Conservation (phyloP, 1,139 yeast species). For the Candida tropicalis region DNA sequence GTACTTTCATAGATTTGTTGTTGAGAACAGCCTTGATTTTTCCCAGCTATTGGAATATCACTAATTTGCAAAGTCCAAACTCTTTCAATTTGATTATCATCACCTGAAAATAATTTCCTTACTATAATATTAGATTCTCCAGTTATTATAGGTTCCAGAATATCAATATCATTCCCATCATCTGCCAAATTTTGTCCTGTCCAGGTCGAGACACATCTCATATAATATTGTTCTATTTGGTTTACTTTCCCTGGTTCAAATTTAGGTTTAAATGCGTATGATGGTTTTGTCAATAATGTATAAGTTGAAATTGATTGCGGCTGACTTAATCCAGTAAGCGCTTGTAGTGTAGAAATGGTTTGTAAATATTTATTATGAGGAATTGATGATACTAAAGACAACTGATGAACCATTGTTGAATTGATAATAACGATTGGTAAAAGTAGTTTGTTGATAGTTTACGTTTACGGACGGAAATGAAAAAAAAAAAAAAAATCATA, state of each 20-base stretch:
- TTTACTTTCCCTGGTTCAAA: constrained; percentile 54
- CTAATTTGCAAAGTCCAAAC: constrained; percentile 69
- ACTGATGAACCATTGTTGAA: constrained; percentile 44
- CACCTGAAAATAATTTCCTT: constrained; percentile 33
- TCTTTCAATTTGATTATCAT: constrained; percentile 31
- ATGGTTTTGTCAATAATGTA: constrained; percentile 47
- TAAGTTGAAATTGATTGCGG: constrained; percentile 48
- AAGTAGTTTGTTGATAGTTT: neutral
- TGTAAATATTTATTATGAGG: constrained; percentile 46
- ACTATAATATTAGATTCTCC: constrained; percentile 22
- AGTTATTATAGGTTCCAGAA: constrained; percentile 29
- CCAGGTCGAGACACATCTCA: constrained; percentile 51
- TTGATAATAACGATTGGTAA: no score
- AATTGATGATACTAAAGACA: constrained; percentile 42
- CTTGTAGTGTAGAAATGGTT: constrained; percentile 47
- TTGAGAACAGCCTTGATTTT: constrained; percentile 57
- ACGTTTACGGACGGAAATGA: neutral
- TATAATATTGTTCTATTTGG: constrained; percentile 50
- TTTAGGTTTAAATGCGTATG: constrained; percentile 46
- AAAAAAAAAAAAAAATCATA: no score
- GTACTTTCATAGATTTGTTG: constrained; percentile 76
- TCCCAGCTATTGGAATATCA: constrained; percentile 90
- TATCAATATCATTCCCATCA: constrained; percentile 30
- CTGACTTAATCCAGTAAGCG: constrained; percentile 42
- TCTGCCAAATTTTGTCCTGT: constrained; percentile 25